Evolutionary conservation across 768 basidiomycete genomes (phyloP), one percentile per base, ranked within the genome.

Genomic region (Collybia sordida): DNA sequence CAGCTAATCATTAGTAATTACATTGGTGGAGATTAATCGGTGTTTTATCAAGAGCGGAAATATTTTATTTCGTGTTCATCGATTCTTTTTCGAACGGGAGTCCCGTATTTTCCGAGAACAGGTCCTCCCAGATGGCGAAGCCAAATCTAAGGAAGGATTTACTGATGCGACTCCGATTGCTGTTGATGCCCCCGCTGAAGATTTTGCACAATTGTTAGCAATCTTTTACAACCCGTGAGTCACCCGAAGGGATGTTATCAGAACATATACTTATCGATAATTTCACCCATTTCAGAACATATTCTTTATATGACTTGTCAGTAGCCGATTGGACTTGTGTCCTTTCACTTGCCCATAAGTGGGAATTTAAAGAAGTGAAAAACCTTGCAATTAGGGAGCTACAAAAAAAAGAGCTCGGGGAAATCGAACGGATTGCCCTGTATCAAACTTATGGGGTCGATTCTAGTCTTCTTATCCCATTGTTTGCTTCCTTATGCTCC

Each of bases 11-110:
- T 42, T 17, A 3, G 19, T 50, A 12, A 31, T 28, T 22, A 34
- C 7, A 4, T 36, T 31, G 14, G 31, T 31, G 31, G 31, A 31
- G 31, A 31, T 31, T 31, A 14, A 31, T 31, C 31, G 9, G 31
- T 31, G 9, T 31, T 31, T 31, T 4, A 31, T 31, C 31, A 31
- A 31, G 31, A 31, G 31, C 11, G 31, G 31, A 42, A 74, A 82
- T 47, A 63, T 70, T 3, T 65, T 79, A 0, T 88, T 83, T 53
- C 68, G 77, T 0, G 72, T 88, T 0, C 85, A 86, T 50, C 72
- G 78, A 0, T 81, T 78, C 38, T 85, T 86, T 42, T 84, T 88
- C 34, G 72, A 73, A n/a, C 69, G 85, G 0, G 84, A 88, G 45
- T 86, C 84, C 0, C 43, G 63, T 0, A 72, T 66, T 24, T 85